Evolutionary conservation across 306 rosid genomes (phyloP).

Genomic region (Erythrophleum fordii): DNA sequence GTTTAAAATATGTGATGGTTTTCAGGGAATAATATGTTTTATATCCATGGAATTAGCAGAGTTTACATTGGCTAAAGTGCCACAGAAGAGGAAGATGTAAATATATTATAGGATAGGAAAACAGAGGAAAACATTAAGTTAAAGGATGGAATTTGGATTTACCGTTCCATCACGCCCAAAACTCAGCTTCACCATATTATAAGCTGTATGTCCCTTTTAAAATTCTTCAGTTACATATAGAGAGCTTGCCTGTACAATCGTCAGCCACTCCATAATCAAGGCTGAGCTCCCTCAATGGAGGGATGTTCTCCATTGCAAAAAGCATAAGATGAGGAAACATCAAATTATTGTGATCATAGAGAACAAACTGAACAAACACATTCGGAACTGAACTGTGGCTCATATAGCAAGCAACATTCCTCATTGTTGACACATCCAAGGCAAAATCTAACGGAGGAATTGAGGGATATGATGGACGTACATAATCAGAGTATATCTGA

Average conservation of each 20-base stretch:
- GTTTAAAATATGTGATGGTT: neutral
- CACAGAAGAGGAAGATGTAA: slow-evolving; percentile 17
- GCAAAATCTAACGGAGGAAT: slow-evolving; percentile 92
- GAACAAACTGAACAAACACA: slow-evolving; percentile 87
- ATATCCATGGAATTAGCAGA: neutral
- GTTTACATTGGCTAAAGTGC: slow-evolving; percentile 25
- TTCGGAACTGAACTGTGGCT: slow-evolving; percentile 84
- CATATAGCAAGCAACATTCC: slow-evolving; percentile 94
- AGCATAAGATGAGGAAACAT: slow-evolving; percentile 98
- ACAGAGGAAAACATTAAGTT: neutral
- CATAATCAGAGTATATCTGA: slow-evolving; percentile 62
- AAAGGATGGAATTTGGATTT: slow-evolving; percentile 28
- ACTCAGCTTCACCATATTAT: slow-evolving; percentile 49
- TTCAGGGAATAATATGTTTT: neutral
- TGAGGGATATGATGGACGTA: slow-evolving; percentile 80
- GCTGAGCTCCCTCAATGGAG: slow-evolving; percentile 97
- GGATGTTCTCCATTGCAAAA: slow-evolving; percentile 94
- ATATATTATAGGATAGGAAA: slow-evolving; percentile 8
- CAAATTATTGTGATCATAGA: slow-evolving; percentile 87
- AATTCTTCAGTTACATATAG: slow-evolving; percentile 72
- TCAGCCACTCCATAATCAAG: slow-evolving; percentile 93
- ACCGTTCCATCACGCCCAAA: slow-evolving; percentile 56
- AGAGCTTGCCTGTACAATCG: slow-evolving; percentile 80
- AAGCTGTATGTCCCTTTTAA: slow-evolving; percentile 45
- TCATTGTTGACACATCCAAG: slow-evolving; percentile 86